Base-by-base conservation (phyloP, 352 stramenopile species). In the Pythium plurisporium region DNA sequence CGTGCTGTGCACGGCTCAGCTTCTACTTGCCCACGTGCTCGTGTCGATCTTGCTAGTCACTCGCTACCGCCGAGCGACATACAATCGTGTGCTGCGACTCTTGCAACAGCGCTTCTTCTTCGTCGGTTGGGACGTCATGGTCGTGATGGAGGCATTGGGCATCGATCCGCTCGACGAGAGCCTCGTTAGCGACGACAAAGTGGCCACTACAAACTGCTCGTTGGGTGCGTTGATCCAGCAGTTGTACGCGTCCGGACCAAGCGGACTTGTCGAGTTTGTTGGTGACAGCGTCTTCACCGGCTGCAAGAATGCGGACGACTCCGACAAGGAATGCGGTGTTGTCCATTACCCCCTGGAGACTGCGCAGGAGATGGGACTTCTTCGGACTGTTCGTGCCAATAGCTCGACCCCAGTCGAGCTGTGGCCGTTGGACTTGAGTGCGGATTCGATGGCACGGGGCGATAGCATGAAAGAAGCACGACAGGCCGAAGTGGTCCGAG, bases 41-140 rank as follows among this genome's bases (percentile, higher is more conserved):
- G 44, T 69, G 8, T 43, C 72, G 14, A 63, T 70, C 12, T 15
- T 29, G 6, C 40, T 59, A 4, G 65, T 55, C 6, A 76, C 65
- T 4, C 55, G 51, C n/a, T 78, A 74, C 44, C 58, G 62, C 15
- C 45, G 58, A 49, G 42, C 62, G 9, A 49, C 62, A 15, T 62
- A 41, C 27, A 82, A 82, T 50, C n/a, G 49, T 4, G 30, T 74
- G 5, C 57, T 79, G 0, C 59, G 55, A 1, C 41, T 78, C 4
- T 37, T 82, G 23, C 73, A 82, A 36, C 27, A 53, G 12, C 70
- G 70, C 11, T 82, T 71, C 29, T 7, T 69, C 8, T 53, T 82
- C 11, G 70, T 79, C 5, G 73, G 70, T 2, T 82, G 73, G 73
- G 73, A 82, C 25, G 55, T 63, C 5, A 66, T 76, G 26, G 41